These are phyloP conservation scores for Penicillium sp. DNA, from an alignment of 2,329 filamentous ascomycete species.

Conservation along the genomic window DNA sequence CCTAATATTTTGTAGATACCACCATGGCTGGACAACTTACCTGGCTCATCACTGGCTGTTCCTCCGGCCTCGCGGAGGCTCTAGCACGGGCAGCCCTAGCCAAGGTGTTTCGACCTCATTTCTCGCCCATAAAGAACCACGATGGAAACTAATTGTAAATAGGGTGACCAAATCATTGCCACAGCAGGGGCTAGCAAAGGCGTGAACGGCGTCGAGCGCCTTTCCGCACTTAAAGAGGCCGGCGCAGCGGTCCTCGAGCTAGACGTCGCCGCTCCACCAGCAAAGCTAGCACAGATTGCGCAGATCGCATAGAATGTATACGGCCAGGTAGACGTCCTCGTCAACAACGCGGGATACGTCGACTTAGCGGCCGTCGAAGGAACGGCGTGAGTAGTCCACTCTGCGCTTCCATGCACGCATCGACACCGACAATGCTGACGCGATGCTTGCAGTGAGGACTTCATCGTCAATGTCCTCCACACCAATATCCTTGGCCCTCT, in stretches of 20 bases:
- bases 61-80: conserved; percentile 3
- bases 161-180: conserved; percentile 5
- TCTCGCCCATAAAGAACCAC: background rate
- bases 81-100: conserved; percentile 1
- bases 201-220: background rate
- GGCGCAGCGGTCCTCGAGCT: conserved; percentile 26
- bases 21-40: background rate
- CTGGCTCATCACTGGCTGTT: conserved; percentile 5
- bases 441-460: background rate
- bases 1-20: background rate
- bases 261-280: conserved; percentile 24
- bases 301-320: conserved; percentile 19
- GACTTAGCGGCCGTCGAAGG: conserved; percentile 1
- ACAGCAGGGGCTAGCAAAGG: conserved; percentile 2
- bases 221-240: conserved; percentile 19
- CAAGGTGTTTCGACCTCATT: no score
- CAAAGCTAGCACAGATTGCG: conserved; percentile 18
- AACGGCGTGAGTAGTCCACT: background rate
- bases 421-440: no score
- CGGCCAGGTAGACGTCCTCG: conserved; percentile 30
- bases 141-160: background rate
- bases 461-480: background rate
- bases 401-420: no score
- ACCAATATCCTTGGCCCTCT: conserved; percentile 1
- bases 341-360: conserved; percentile 9